Percentiles rank a stretch among this genome's conserved stretches.
Conservation (phyloP, 768 basidiomycete genomes). For the Tylopilus felleus region DNA sequence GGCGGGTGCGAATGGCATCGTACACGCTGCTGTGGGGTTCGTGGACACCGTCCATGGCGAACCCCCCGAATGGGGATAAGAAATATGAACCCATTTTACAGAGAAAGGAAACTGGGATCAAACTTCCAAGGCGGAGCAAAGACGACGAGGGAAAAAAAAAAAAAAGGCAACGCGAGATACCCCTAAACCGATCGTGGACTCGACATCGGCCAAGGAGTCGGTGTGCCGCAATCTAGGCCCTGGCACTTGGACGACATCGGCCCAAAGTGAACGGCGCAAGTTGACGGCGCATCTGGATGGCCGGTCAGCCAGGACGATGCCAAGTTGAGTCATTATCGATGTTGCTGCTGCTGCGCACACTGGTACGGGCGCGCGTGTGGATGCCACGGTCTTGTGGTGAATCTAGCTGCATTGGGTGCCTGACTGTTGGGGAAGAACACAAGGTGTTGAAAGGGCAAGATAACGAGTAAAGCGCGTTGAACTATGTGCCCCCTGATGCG, state of each 20-base stretch:
- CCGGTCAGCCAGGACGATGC: background rate
- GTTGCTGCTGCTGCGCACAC: background rate
- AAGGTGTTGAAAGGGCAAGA: background rate
- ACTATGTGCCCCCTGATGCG: background rate
- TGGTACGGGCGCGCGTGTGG: background rate
- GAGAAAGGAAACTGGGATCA: background rate
- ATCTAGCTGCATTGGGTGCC: background rate
- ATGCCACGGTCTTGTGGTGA: background rate
- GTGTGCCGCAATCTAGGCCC: background rate
- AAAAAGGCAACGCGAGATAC: too few species aligned
- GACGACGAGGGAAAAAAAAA: too few species aligned
- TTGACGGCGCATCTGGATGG: background rate
- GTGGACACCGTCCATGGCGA: background rate
- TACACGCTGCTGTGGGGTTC: background rate
- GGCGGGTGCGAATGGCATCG: too few species aligned
- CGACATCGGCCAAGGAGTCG: background rate
- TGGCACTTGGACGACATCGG: background rate
- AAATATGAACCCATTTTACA: background rate
- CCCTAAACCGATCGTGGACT: background rate
- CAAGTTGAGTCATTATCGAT: background rate
- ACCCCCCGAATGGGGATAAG: background rate
- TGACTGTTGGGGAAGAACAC: background rate
- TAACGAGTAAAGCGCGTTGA: too few species aligned
- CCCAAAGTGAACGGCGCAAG: background rate
- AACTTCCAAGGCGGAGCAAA: too few species aligned